Conservation (phyloP, 1,284 basidiomycete species). For the Coniferiporia sulphurascens region DNA sequence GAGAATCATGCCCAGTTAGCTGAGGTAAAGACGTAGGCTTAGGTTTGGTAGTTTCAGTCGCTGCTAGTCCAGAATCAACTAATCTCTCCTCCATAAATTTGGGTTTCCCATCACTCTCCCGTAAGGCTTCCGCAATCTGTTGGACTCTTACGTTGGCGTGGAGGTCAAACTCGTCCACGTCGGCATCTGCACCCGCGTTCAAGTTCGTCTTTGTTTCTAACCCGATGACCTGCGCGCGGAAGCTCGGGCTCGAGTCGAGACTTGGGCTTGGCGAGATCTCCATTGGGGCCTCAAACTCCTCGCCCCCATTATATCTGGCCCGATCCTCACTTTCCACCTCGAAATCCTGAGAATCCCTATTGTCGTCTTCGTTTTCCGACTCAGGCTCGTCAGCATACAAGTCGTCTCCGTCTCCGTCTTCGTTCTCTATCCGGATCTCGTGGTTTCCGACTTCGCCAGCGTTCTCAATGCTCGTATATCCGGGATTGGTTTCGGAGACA, state of each 20-base stretch:
- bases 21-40: too few relatives aligned
- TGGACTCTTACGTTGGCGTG: not conserved
- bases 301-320: not conserved
- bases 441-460: not conserved
- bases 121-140: not conserved
- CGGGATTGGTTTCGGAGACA: not conserved
- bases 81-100: too few relatives aligned
- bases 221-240: not conserved
- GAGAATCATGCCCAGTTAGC: too few relatives aligned
- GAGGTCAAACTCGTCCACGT: not conserved
- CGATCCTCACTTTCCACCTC: not conserved
- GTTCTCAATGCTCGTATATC: not conserved
- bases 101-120: not conserved
- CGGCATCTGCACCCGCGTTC: not conserved
- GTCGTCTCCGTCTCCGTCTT: not conserved
- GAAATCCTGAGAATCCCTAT: not conserved
- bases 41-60: too few relatives aligned
- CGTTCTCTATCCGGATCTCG: not conserved
- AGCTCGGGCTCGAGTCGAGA: not conserved
- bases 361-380: not conserved
- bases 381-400: not conserved
- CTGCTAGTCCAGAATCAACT: too few relatives aligned
- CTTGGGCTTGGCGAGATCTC: constrained; percentile 12
- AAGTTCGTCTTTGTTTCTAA: not conserved
- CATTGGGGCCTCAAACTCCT: constrained; percentile 6